Evolutionary conservation across 495 filamentous ascomycete genomes (phyloP).

Genomic region (Parathielavia appendiculata): DNA sequence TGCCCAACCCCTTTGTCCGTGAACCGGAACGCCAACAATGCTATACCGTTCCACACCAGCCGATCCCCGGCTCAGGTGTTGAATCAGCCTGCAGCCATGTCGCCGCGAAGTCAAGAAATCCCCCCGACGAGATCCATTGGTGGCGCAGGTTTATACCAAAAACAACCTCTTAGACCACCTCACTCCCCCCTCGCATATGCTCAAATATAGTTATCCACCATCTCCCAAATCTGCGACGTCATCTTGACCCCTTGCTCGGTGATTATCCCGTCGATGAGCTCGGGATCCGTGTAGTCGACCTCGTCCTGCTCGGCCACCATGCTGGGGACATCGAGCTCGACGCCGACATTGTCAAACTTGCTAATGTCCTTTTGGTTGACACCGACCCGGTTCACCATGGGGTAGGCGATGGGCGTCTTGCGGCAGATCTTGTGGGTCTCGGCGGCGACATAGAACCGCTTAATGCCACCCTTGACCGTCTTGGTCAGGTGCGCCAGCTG

Average conservation of each 20-base stretch:
- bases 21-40: conserved; percentile 6
- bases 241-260: conserved; percentile 44
- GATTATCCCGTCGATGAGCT: conserved; percentile 25
- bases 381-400: conserved; percentile 25
- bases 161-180: too few species aligned
- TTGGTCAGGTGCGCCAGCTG: conserved; percentile 83
- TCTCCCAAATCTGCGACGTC: conserved; percentile 34
- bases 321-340: conserved; percentile 29
- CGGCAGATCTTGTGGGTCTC: conserved; percentile 76
- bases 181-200: too few species aligned
- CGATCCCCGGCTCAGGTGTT: background rate
- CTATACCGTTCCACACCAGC: background rate
- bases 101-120: too few species aligned
- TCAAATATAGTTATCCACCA: conserved; percentile 33
- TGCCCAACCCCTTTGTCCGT: background rate
- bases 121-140: too few species aligned
- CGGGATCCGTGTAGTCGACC: conserved; percentile 77
- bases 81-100: too few species aligned
- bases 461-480: conserved; percentile 50
- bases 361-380: conserved; percentile 66
- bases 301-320: conserved; percentile 34
- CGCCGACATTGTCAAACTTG: conserved; percentile 55
- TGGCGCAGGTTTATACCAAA: background rate
- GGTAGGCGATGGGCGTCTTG: conserved; percentile 26
- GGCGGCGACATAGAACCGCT: conserved; percentile 84